Base-by-base conservation (phyloP, 305 asterid species). In the Withania somnifera region DNA sequence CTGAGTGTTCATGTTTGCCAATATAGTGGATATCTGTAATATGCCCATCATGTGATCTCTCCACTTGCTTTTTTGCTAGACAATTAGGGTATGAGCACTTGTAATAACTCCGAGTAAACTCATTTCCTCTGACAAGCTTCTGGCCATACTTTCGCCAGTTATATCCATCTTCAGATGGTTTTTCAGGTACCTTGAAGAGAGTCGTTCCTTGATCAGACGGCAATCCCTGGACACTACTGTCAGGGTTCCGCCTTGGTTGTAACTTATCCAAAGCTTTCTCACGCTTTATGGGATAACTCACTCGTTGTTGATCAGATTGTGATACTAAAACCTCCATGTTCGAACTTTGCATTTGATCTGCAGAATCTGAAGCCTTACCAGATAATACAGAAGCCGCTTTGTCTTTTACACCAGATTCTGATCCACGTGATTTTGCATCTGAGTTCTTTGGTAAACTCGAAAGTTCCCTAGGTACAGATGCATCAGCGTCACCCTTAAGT, bases 91-190 rank as follows among this genome's bases (percentile, higher is more conserved):
- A 93, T 6, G 99, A 94, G 83, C 98, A 96, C 85, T 96, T 96
- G 90, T 96, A 96, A 88, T 96, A 96, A 90, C 98, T 94, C 84
- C 99, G 87, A 1, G 98, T 98, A 87, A 93, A 93, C 81, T 96
- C 99, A 86, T 98, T 93, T 89, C 99, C 99, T 92, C 93, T 96
- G 13, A 96, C 99, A 84, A 94, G 94, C 86, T 96, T 96, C 91
- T 96, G 99, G 76, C 99, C 99, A 87, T 96, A 96, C 91, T 95
- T 95, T 78, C 99, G 91, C 99, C 99, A 94, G 90, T 94, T 95
- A 90, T 90, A 95, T 81, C 97, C 98, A 89, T 96, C 98, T 40
- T 94, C 97, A 22, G 98, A 90, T 85, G 99, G 90, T 90, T 91
- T 93, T n/a, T 95, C 99, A 86, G 90, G 87, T 81, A 82, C 51